Conservation (phyloP, 345 rosid species). For the Gossypium anomalum region DNA sequence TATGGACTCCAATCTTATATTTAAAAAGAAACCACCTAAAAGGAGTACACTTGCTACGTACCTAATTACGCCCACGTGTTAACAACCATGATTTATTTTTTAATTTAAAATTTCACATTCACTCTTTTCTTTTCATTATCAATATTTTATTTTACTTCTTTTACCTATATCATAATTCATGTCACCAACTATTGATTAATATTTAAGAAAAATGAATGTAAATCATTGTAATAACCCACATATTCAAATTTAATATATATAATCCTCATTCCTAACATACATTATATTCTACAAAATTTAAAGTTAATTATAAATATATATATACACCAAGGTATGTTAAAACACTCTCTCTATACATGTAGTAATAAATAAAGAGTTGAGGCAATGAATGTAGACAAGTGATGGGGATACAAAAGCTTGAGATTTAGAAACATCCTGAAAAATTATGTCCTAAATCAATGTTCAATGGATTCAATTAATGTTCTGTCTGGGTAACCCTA, state of each 20-base stretch:
- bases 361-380: background rate
- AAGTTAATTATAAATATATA: no score
- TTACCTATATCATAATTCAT: no score
- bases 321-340: no score
- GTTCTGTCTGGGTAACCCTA: background rate
- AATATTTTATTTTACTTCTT: no score
- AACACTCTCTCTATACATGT: no score
- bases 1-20: background rate
- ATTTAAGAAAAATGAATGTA: background rate
- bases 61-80: background rate
- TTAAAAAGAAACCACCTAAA: background rate
- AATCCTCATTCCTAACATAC: no score
- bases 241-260: no score
- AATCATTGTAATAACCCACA: background rate
- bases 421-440: background rate
- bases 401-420: background rate
- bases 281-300: no score
- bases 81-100: background rate
- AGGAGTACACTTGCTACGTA: background rate
- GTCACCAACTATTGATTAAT: background rate
- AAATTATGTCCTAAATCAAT: constrained; percentile 18
- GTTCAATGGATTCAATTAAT: constrained; percentile 7
- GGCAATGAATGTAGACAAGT: constrained; percentile 7
- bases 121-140: background rate
- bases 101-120: background rate